phyloP scores from a whole-genome alignment of 305 asterid genomes.

The Fraxinus nigra region DNA sequence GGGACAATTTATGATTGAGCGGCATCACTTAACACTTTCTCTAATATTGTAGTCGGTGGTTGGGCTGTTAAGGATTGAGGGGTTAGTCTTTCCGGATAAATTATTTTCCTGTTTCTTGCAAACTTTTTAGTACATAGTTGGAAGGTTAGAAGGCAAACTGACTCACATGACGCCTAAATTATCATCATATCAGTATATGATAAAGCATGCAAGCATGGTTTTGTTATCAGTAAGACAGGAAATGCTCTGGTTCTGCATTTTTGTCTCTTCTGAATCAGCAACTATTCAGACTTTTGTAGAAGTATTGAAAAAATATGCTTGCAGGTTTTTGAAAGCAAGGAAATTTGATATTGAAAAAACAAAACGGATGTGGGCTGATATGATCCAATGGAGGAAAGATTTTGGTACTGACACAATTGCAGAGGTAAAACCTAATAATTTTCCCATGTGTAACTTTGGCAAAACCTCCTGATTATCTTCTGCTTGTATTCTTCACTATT shows the following conservation, averaged over 20 bases:
- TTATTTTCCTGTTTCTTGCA: neutral
- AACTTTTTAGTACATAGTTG: neutral
- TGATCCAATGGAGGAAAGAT: conserved; percentile 63
- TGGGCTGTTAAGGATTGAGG: neutral
- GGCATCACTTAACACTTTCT: neutral
- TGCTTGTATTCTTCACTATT: neutral
- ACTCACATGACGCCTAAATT: neutral
- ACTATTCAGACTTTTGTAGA: conserved; percentile 12
- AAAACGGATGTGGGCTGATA: conserved; percentile 67
- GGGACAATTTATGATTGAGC: conserved; percentile 9
- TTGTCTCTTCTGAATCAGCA: conserved; percentile 2
- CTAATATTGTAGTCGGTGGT: neutral
- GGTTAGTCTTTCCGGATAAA: neutral
- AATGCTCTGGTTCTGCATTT: conserved; percentile 3
- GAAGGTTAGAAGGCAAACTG: neutral
- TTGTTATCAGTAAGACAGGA: neutral
- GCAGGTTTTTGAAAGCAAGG: conserved; percentile 60
- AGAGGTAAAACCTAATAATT: conserved; percentile 33
- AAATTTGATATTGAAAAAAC: conserved; percentile 58
- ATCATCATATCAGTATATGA: neutral
- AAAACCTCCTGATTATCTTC: neutral
- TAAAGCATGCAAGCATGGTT: neutral
- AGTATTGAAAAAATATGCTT: conserved; percentile 11
- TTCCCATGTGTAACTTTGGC: neutral
- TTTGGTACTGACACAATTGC: conserved; percentile 51